Evolutionary conservation across 2,329 filamentous ascomycete species (phyloP).

Genomic region (Fusarium sp.): DNA sequence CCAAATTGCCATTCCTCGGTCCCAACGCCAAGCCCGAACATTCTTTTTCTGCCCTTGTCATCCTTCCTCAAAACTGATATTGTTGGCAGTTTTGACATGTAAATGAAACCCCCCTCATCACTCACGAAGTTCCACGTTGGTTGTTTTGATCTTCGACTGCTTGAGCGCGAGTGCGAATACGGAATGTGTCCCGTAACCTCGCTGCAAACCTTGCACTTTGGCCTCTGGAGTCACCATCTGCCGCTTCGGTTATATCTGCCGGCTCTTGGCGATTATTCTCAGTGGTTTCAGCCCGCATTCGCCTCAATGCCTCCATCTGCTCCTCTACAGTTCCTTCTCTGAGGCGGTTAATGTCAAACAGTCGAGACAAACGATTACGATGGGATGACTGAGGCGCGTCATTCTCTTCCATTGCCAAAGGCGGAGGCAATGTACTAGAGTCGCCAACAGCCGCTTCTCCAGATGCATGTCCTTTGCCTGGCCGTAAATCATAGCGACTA

Average conservation of each 20-base stretch:
- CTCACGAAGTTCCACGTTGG: slow-evolving; percentile 14
- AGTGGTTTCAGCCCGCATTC: slow-evolving; percentile 52
- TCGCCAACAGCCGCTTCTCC: slow-evolving; percentile 41
- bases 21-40: slow-evolving; percentile 38
- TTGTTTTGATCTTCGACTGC: slow-evolving; percentile 38
- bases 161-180: slow-evolving; percentile 64
- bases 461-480: slow-evolving; percentile 51
- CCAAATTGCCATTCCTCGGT: slow-evolving; percentile 15
- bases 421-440: slow-evolving; percentile 55
- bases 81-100: neutral
- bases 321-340: slow-evolving; percentile 72
- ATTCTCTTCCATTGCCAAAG: slow-evolving; percentile 56
- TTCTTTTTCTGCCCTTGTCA: slow-evolving; percentile 13
- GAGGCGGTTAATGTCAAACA: slow-evolving; percentile 69
- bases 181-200: slow-evolving; percentile 67
- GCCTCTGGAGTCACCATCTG: slow-evolving; percentile 53
- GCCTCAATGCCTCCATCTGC: slow-evolving; percentile 71
- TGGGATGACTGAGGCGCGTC: slow-evolving; percentile 53
- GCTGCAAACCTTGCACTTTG: slow-evolving; percentile 62
- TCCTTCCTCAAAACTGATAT: slow-evolving; percentile 5
- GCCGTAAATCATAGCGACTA: slow-evolving; percentile 69
- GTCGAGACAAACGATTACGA: slow-evolving; percentile 62
- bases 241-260: slow-evolving; percentile 31
- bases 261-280: slow-evolving; percentile 38
- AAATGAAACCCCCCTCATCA: neutral